phyloP scores from a whole-genome alignment of 2,329 filamentous ascomycete species.

The Amphichorda felina region DNA sequence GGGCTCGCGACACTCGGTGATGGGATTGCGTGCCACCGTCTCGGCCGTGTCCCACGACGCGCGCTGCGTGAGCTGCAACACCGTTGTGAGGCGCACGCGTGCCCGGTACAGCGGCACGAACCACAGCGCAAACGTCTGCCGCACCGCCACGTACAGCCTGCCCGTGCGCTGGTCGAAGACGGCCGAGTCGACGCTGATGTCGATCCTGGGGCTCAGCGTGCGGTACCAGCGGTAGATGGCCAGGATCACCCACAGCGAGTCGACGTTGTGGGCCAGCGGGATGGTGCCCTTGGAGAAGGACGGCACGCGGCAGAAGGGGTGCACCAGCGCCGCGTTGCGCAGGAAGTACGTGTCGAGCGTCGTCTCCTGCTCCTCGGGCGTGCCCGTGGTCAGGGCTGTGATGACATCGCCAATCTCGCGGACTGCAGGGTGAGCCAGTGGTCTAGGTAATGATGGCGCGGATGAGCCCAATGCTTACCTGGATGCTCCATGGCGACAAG shows the following conservation, averaged over 20 bases:
- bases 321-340: conserved; percentile 58
- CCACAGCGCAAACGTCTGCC: conserved; percentile 68
- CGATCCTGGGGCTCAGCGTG: conserved; percentile 64
- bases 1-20: conserved; percentile 6
- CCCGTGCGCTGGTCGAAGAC: conserved; percentile 54
- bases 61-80: conserved; percentile 47
- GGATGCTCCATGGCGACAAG: conserved; percentile 25
- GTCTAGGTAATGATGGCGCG: too few species aligned
- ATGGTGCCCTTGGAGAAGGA: conserved; percentile 30
- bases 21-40: neutral
- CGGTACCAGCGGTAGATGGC: conserved; percentile 77
- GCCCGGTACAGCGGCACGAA: conserved; percentile 64
- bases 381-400: conserved; percentile 53
- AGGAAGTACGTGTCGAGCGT: conserved; percentile 65
- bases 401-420: conserved; percentile 57
- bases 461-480: conserved; percentile 19
- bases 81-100: conserved; percentile 54
- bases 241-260: conserved; percentile 55
- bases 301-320: conserved; percentile 66
- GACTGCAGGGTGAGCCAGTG: conserved; percentile 15
- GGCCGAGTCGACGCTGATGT: conserved; percentile 50
- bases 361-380: conserved; percentile 50
- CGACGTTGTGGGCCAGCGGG: conserved; percentile 28
- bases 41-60: conserved; percentile 14
- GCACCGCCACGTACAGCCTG: conserved; percentile 62